phyloP scores from a whole-genome alignment of 2,329 filamentous ascomycete genomes.

The Fusarium multiceps region DNA sequence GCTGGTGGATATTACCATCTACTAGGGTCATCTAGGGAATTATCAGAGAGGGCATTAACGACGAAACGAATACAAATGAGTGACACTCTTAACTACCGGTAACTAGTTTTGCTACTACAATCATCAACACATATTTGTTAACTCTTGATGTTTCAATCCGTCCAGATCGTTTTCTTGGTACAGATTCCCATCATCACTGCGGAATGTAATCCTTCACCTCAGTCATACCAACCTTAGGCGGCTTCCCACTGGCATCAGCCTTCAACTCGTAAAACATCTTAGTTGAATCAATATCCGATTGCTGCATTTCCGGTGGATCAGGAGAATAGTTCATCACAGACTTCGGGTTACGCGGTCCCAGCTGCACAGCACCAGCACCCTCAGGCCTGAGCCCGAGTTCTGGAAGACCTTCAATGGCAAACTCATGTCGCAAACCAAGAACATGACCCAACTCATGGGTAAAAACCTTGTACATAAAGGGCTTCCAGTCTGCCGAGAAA shows the following conservation, averaged over 20 bases:
- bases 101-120: too few relatives aligned
- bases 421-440: background rate
- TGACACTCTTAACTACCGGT: too few relatives aligned
- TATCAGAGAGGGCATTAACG: too few relatives aligned
- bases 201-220: background rate
- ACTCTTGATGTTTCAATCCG: too few relatives aligned
- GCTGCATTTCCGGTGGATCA: background rate
- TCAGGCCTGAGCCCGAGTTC: background rate
- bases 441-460: background rate
- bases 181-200: background rate
- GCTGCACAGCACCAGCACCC: background rate
- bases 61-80: too few relatives aligned
- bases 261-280: background rate
- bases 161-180: too few relatives aligned
- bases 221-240: background rate
- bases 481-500: fast-evolving
- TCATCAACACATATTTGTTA: too few relatives aligned
- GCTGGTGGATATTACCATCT: too few relatives aligned
- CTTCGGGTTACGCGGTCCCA: background rate
- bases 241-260: background rate
- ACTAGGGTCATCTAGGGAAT: too few relatives aligned
- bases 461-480: fast-evolving
- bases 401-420: background rate
- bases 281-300: background rate
- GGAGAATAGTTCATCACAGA: background rate